Percentiles rank a stretch among this genome's conserved stretches.
Evolutionary conservation across 768 basidiomycete species (phyloP).

Genomic region (Lentinula sp.): DNA sequence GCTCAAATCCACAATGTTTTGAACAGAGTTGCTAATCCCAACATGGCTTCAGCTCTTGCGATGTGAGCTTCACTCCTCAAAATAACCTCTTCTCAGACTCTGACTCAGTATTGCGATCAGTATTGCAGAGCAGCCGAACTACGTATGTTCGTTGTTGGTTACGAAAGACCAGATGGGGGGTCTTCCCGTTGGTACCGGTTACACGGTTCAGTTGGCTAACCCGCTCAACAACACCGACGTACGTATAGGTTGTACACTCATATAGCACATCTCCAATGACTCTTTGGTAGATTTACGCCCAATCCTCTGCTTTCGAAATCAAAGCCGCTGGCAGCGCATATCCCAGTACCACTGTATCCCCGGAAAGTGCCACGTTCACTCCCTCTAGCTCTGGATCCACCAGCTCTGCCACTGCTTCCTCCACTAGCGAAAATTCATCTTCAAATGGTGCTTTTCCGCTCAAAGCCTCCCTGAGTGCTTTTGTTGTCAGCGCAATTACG

Average conservation of each 20-base stretch:
- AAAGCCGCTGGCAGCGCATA: conserved; percentile 1
- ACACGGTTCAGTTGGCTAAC: conserved; percentile 45
- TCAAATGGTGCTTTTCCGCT: not conserved
- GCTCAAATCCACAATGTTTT: not conserved
- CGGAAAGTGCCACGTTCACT: conserved; percentile 1
- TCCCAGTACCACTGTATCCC: conserved; percentile 2
- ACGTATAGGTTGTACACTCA: conserved; percentile 17
- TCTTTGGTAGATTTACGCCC: not conserved
- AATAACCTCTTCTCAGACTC: not conserved
- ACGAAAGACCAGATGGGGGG: conserved; percentile 33
- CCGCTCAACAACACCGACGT: conserved; percentile 47
- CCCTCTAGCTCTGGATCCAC: not conserved
- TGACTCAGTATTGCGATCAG: conserved; percentile 14
- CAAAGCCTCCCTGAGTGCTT: not conserved
- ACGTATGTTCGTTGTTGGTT: conserved; percentile 52
- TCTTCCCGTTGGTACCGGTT: conserved; percentile 37
- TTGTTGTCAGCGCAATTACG: not conserved
- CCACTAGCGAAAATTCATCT: too few relatives aligned
- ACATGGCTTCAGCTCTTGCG: conserved; percentile 34
- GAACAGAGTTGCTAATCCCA: conserved; percentile 27
- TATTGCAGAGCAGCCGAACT: conserved; percentile 48
- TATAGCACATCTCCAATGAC: not conserved
- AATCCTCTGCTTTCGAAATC: conserved; percentile 3
- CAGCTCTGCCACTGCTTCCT: not conserved
- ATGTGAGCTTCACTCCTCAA: conserved; percentile 13